Evolutionary conservation across 169 alveolate genomes (phyloP), one percentile per base, ranked within the genome.

Genomic region (Toxoplasma gondii): DNA sequence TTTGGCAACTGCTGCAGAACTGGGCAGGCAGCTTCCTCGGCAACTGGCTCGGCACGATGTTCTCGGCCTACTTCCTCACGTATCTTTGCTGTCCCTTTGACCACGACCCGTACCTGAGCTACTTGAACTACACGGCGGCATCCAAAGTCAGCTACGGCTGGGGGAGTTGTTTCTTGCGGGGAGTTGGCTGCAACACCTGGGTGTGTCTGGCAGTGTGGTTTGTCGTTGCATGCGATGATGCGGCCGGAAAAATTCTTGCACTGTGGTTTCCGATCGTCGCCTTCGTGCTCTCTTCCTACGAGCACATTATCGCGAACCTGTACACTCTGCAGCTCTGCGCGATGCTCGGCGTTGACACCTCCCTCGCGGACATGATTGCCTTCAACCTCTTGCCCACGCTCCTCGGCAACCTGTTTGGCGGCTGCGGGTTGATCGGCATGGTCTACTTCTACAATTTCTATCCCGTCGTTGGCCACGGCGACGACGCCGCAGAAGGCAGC

Each of bases 181-280:
- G 91, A 16, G 29, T 91, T 12, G 94, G 94, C 34, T 91, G 94
- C 90, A 91, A 91, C 82, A 74, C 86, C 7, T 43, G 78, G 22
- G 94, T 91, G 27, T 91, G 94, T 41, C 83, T 91, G 16, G 94
- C 94, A 17, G 94, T 92, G 41, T 92, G 94, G 94, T 54, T 43
- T 34, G 94, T 92, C 24, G 74, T 67, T 39, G 92, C 91, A 24
- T 81, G 92, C 39, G 92, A 92, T 45, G 94, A 92, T 24, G 69
- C 87, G 34, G 91, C 94, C 24, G 87, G 94, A 22, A 92, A 92
- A 54, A 44, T 83, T 34, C 39, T 92, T 2, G 69, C 92, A 0
- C 58, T 92, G 1, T 92, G 94, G 94, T 92, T 92, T 19, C 94
- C 94, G 9, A 92, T 92, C 29, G 94, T 83, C 31, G 0, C 80